These are phyloP conservation scores for Marsdenia floribunda DNA, from an alignment of 257 asterid genomes.

Conservation along the genomic window DNA sequence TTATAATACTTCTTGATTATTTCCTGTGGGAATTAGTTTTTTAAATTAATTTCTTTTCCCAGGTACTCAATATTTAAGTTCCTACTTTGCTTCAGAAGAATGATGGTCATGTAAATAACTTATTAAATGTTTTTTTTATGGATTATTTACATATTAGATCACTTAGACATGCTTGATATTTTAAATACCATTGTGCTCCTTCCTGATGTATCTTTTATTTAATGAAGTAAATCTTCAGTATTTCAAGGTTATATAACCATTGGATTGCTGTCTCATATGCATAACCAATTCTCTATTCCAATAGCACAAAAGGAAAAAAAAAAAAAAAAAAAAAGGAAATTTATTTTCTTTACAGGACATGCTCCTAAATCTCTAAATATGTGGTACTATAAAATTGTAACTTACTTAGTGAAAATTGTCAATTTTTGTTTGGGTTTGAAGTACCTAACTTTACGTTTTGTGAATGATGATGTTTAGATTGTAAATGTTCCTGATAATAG, in stretches of 20 bases:
- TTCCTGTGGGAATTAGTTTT: too few species aligned
- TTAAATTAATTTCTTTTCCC: background rate
- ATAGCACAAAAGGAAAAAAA: background rate
- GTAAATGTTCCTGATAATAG: constrained; percentile 85
- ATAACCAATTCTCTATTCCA: background rate
- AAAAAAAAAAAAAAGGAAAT: background rate
- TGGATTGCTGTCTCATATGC: background rate
- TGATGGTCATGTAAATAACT: background rate
- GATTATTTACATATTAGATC: background rate
- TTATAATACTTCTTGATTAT: background rate
- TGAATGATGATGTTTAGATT: constrained; percentile 34
- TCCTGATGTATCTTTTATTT: background rate
- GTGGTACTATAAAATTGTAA: background rate
- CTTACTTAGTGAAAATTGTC: background rate
- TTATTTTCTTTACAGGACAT: background rate
- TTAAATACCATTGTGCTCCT: background rate
- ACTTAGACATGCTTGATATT: background rate
- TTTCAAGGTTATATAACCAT: background rate
- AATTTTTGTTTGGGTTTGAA: background rate
- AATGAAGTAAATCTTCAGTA: background rate
- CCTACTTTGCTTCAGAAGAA: background rate
- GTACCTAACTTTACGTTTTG: constrained; percentile 9
- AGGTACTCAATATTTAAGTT: background rate
- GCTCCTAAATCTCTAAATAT: background rate
- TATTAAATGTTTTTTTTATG: background rate